Conservation (phyloP, 1,284 basidiomycete species). For the Ustilago trichophora region DNA sequence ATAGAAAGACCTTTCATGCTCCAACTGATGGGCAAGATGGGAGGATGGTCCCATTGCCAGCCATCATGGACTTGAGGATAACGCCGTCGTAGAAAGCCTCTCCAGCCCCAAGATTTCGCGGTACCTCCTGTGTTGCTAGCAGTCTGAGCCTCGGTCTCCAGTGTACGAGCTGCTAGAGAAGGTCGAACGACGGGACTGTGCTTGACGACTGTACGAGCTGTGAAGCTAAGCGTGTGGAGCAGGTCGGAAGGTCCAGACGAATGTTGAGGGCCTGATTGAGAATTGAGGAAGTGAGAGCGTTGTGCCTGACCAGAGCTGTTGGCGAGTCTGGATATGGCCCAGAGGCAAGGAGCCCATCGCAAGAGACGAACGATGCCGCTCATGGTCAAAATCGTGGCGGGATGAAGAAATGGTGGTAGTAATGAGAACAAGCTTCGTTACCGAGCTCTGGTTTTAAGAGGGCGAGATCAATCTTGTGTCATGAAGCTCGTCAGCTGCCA, state of each 20-base stretch:
- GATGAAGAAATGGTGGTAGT: not conserved
- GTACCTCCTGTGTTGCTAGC: too few relatives aligned
- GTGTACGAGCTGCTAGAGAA: not conserved
- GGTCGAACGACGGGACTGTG: not conserved
- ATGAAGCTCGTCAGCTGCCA: slow-evolving; percentile 10
- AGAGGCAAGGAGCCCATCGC: slow-evolving; percentile 26
- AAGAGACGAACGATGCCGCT: slow-evolving; percentile 22
- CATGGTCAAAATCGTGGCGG: slow-evolving; percentile 3
- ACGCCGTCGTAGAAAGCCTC: not conserved
- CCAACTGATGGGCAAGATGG: not conserved
- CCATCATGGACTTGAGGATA: slow-evolving; percentile 1
- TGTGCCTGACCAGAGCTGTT: slow-evolving; percentile 2
- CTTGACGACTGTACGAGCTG: slow-evolving; percentile 15
- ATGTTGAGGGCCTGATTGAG: slow-evolving; percentile 4
- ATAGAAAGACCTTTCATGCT: not conserved
- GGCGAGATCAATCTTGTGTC: not conserved
- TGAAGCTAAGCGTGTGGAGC: slow-evolving; percentile 19
- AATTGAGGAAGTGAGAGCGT: slow-evolving; percentile 9
- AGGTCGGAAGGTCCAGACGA: slow-evolving; percentile 3
- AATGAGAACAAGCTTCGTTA: too few relatives aligned
- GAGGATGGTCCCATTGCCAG: slow-evolving; percentile 23
- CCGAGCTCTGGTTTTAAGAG: too few relatives aligned
- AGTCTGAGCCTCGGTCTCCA: too few relatives aligned
- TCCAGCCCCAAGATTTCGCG: too few relatives aligned
- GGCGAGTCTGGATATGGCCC: slow-evolving; percentile 17